Percentiles rank a stretch among this genome's conserved stretches.
phyloP scores from a whole-genome alignment of 208 protist species.

The Trypanosoma lewisi region DNA sequence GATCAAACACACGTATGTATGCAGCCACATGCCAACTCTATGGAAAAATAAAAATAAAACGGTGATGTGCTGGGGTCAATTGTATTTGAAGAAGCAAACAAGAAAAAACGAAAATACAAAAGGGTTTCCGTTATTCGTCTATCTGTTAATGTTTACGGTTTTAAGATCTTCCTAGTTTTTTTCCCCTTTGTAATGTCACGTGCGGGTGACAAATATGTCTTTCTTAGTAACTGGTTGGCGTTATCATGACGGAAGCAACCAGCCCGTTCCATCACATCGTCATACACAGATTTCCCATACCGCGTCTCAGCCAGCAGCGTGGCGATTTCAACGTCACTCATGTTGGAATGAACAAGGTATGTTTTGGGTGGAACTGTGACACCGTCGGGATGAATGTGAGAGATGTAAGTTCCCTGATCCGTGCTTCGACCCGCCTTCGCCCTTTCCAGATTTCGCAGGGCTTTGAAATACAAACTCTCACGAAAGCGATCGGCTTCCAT shows the following conservation, averaged over 20 bases:
- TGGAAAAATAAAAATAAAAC: conserved; percentile 19
- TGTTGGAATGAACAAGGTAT: conserved; percentile 41
- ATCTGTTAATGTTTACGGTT: conserved; percentile 11
- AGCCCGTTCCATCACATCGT: conserved; percentile 65
- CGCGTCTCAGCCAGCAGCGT: conserved; percentile 60
- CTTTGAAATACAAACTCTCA: conserved; percentile 61
- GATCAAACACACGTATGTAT: not conserved
- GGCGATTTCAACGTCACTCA: conserved; percentile 63
- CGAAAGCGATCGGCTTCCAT: conserved; percentile 48
- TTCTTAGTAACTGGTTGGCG: conserved; percentile 18
- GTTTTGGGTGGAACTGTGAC: conserved; percentile 22
- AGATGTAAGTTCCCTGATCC: conserved; percentile 53
- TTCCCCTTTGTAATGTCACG: not conserved
- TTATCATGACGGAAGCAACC: conserved; percentile 37
- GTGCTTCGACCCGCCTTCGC: conserved; percentile 45
- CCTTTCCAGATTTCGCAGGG: conserved; percentile 42
- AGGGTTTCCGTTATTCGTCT: too few species aligned
- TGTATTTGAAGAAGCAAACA: not conserved
- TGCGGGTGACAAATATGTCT: conserved; percentile 17
- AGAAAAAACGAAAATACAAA: conserved; percentile 11
- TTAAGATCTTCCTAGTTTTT: not conserved
- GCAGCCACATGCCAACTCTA: conserved; percentile 24
- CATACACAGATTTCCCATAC: conserved; percentile 63
- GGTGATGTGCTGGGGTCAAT: not conserved
- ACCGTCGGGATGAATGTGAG: conserved; percentile 23